Evolutionary conservation across 371 early-diverging fungal genomes (phyloP), one percentile per base, ranked within the genome.

Genomic region (Mortierella sp.): DNA sequence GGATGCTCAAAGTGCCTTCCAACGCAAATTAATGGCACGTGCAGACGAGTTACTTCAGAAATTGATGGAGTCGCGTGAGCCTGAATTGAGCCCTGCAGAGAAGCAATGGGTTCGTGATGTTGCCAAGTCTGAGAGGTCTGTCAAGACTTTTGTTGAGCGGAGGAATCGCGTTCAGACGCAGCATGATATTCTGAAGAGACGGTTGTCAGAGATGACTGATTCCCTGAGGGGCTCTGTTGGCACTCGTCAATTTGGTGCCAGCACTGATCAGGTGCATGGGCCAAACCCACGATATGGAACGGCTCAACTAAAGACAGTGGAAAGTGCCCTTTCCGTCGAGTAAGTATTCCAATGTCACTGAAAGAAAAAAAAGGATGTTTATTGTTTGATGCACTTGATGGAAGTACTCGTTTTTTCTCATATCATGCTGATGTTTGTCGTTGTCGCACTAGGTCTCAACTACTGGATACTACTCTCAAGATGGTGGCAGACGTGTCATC

Each of bases 1-100:
- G 66, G 66, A 66, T 55, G 60, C 37, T 12, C 73, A 72, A 50
- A 65, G 37, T 23, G 60, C 53, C 2, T 66, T 26, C 0, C 79
- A 77, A 28, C 57, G 21, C 47, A 59, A 55, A 7, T 52, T 77
- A 23, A 77, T 77, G 70, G 65, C 66, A 7, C 72, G 79, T n/a
- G 73, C 68, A 11, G 73, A 77, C 48, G 69, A 60, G 1, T 21
- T 77, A 30, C 26, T 77, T 51, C 72, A 66, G 25, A 77, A 72
- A 60, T 44, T 72, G n/a, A 72, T 61, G 59, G 79, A 77, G 45
- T 65, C 73, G 0, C 59, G 59, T 16, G 73, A 72, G 14, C 79
- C 68, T 45, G 79, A 69, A 19, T 26, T 77, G 67, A 77, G 73
- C 37, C 62, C 64, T 6, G 79, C 79, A 15, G 79, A 77, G 53